Conservation (phyloP, 306 rosid genomes). For the Styphnolobium japonicum region DNA sequence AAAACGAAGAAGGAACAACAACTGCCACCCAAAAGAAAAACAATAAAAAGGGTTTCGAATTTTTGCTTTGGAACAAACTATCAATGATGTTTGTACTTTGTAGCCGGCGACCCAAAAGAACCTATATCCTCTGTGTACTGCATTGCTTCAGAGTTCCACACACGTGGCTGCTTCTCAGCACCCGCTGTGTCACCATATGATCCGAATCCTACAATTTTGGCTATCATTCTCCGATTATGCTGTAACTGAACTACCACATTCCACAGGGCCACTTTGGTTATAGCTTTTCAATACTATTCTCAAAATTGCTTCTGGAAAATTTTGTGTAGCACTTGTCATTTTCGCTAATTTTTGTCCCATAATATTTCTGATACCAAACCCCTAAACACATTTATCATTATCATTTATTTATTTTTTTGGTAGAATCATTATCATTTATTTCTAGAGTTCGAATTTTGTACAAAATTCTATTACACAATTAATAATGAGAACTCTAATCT, state of each 20-base stretch:
- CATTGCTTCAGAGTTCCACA: not conserved
- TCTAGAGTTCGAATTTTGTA: too few species aligned
- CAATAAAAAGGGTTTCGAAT: not conserved
- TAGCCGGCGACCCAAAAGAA: not conserved
- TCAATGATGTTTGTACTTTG: not conserved
- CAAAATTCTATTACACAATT: too few species aligned
- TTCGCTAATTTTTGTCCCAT: not conserved
- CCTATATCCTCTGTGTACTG: not conserved
- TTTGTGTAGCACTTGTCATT: not conserved
- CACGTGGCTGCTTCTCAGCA: slow-evolving; percentile 16
- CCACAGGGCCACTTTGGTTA: not conserved
- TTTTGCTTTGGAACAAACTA: not conserved
- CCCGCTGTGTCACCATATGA: not conserved
- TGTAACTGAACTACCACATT: not conserved
- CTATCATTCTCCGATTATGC: not conserved
- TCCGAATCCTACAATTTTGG: not conserved
- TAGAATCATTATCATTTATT: too few species aligned
- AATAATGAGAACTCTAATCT: too few species aligned
- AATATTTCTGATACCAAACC: not conserved
- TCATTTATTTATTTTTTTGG: too few species aligned
- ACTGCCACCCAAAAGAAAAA: not conserved
- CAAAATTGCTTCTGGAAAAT: not conserved
- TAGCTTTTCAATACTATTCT: not conserved
- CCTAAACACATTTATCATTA: not conserved
- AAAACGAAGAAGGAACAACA: not conserved